Evolutionary conservation across 2,329 filamentous ascomycete species (phyloP).

Genomic region (Aureobasidium namibiae): DNA sequence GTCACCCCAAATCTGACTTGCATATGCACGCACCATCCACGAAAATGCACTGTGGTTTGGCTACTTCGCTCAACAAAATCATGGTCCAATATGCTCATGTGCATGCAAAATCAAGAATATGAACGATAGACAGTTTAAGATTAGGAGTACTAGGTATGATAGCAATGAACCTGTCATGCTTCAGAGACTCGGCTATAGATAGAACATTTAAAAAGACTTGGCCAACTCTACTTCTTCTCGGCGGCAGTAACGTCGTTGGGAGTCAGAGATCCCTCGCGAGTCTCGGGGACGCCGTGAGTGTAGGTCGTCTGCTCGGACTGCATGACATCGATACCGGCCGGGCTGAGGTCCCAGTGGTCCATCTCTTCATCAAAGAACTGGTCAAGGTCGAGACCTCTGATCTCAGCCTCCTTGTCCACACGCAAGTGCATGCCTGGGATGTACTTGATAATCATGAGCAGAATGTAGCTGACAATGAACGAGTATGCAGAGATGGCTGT

Average conservation of each 20-base stretch:
- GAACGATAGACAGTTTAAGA: too few relatives aligned
- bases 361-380: constrained; percentile 52
- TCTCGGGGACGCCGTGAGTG: constrained; percentile 1
- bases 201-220: too few relatives aligned
- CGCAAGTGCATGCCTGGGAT: constrained; percentile 47
- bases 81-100: too few relatives aligned
- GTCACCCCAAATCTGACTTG: not conserved
- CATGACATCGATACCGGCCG: constrained; percentile 12
- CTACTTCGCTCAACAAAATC: too few relatives aligned
- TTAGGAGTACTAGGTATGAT: too few relatives aligned
- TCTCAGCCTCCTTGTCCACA: constrained; percentile 47
- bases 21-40: not conserved
- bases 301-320: not conserved
- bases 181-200: not conserved
- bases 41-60: too few relatives aligned
- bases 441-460: constrained; percentile 46
- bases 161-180: not conserved
- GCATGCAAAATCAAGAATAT: too few relatives aligned
- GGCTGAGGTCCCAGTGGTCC: constrained; percentile 24
- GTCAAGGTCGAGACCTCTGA: constrained; percentile 46
- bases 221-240: not conserved
- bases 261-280: not conserved
- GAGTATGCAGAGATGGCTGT: constrained; percentile 45
- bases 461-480: constrained; percentile 44
- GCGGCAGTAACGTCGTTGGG: not conserved